Conservation (phyloP, 2,329 filamentous ascomycete genomes). For the Hymenoscyphus salicellus region DNA sequence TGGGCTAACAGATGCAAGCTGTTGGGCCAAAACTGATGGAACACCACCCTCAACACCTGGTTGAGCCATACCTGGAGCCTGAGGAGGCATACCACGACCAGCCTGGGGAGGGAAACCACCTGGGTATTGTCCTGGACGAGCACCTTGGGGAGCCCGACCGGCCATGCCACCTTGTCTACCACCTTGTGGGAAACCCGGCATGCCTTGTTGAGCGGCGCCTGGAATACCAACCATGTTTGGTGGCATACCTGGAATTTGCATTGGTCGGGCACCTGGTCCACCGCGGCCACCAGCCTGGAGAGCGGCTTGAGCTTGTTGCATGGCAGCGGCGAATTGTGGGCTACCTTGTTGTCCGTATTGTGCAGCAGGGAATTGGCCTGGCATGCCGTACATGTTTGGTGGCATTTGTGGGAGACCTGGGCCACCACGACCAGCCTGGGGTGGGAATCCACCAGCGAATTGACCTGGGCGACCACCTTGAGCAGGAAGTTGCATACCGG, state of each 20-base stretch:
- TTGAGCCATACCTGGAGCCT: conserved; percentile 32
- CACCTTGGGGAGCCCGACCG: conserved; percentile 37
- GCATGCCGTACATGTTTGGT: conserved; percentile 79
- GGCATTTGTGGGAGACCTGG: conserved; percentile 81
- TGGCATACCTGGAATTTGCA: conserved; percentile 68
- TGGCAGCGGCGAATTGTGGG: conserved; percentile 76
- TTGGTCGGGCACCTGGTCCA: conserved; percentile 52
- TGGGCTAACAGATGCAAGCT: conserved; percentile 54
- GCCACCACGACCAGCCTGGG: conserved; percentile 81
- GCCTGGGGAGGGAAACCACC: conserved; percentile 38
- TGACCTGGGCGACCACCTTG: conserved; percentile 82
- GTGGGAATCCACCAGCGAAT: conserved; percentile 76
- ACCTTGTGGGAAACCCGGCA: conserved; percentile 51
- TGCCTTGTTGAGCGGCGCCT: conserved; percentile 51
- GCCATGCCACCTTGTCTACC: conserved; percentile 46
- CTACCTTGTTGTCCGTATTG: conserved; percentile 78
- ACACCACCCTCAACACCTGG: conserved; percentile 34
- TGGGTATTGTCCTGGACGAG: conserved; percentile 37
- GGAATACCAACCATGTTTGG: conserved; percentile 62
- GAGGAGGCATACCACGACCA: conserved; percentile 38
- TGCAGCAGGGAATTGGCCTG: conserved; percentile 73
- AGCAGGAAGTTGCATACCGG: conserved; percentile 64
- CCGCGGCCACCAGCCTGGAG: conserved; percentile 45
- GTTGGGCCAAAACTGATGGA: conserved; percentile 50
- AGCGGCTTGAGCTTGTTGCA: conserved; percentile 71